phyloP scores from a whole-genome alignment of 306 rosid genomes.

The Vachellia pachyceras region DNA sequence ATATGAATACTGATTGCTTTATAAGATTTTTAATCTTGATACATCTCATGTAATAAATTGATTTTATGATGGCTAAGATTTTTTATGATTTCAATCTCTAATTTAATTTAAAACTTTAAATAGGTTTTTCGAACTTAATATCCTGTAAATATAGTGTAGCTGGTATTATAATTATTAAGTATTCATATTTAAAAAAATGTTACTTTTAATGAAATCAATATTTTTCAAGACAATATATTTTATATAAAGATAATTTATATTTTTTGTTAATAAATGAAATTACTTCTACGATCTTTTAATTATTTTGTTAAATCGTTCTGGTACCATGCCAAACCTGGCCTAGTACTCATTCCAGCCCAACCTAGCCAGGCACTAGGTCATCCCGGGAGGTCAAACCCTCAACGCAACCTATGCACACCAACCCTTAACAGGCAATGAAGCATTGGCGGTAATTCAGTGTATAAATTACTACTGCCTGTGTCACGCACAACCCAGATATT shows the following conservation, averaged over 20 bases:
- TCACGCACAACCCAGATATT: constrained; percentile 3
- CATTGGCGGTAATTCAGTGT: not conserved
- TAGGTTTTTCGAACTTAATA: no score
- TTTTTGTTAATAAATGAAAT: not conserved
- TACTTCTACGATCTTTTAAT: not conserved
- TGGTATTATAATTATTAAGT: not conserved
- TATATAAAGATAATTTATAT: not conserved
- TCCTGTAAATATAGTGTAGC: not conserved
- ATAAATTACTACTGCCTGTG: not conserved
- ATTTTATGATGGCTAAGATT: not conserved
- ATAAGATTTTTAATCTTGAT: not conserved
- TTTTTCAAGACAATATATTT: not conserved
- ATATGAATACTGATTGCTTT: not conserved
- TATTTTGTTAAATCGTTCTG: not conserved
- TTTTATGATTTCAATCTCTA: no score
- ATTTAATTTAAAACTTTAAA: no score
- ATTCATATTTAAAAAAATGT: not conserved
- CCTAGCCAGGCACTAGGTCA: not conserved
- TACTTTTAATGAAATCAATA: not conserved
- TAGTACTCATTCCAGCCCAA: not conserved
- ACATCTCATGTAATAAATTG: not conserved
- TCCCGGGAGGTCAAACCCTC: not conserved
- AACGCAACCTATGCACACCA: not conserved
- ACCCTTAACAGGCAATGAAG: not conserved
- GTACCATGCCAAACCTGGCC: not conserved